Evolutionary conservation across 768 basidiomycete species (phyloP).

Genomic region (Sutorius australiensis): DNA sequence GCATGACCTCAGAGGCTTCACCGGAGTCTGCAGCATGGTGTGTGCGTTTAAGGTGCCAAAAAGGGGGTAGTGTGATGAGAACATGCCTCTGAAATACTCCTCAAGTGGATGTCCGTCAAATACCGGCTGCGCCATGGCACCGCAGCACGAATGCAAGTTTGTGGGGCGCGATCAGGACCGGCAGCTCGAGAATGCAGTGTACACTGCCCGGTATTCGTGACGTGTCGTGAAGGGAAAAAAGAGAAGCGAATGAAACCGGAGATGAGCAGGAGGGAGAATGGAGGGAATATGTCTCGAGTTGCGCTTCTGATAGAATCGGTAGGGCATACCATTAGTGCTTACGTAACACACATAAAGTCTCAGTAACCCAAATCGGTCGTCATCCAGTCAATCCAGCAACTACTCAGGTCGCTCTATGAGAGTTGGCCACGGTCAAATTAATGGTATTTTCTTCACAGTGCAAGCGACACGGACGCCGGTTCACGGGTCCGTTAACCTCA

Average conservation of each 20-base stretch:
- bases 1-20: constrained; percentile 53
- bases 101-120: constrained; percentile 77
- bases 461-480: neutral
- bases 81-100: constrained; percentile 62
- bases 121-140: constrained; percentile 68
- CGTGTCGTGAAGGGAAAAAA: constrained; percentile 13
- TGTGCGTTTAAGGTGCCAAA: constrained; percentile 9
- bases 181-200: constrained; percentile 12
- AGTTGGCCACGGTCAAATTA: neutral
- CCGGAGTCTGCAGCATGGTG: constrained; percentile 48
- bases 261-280: constrained; percentile 23
- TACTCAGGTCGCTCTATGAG: too few relatives aligned
- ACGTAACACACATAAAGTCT: neutral
- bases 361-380: neutral
- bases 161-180: constrained; percentile 10
- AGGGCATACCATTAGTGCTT: neutral
- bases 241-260: constrained; percentile 16
- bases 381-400: neutral
- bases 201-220: constrained; percentile 23
- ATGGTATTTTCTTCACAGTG: neutral
- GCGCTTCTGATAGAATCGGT: neutral
- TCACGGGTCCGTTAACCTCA: neutral
- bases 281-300: constrained; percentile 11
- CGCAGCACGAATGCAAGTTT: neutral
- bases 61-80: neutral